Evolutionary conservation across 73 alveolate genomes (phyloP), one percentile per base, ranked within the genome.

Genomic region (Diophrys appendiculata): DNA sequence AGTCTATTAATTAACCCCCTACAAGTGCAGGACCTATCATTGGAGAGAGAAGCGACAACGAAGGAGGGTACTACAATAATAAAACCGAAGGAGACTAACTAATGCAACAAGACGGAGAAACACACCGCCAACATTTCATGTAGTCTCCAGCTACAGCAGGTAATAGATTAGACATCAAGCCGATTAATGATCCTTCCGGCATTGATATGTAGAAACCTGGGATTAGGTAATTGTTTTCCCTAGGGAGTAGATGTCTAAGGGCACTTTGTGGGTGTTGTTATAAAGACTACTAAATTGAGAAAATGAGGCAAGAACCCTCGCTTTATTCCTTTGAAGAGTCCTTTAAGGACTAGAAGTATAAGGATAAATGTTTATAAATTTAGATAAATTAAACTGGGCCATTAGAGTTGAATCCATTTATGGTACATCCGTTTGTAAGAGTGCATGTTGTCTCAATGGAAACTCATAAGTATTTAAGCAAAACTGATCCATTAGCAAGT

Each of bases 391-490:
- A 93, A 72, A 95, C 98, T 52, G 98, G 98, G 0, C 83, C 98
- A n/a, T 88, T 95, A 27, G 95, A 92, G 72, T 80, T 96, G 67
- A 97, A 94, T 83, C 98, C 94, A 34, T 81, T 90, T 85, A 87
- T 97, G 60, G 53, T 93, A 14, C 99, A 97, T 78, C 99, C 99
- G 35, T 95, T 97, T 83, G 99, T 97, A 5, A 84, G 98, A 80
- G 82, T 95, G 34, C 98, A 97, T 55, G 83, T 97, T 14, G 94
- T 97, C 0, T 94, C 94, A 80, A 72, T 95, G 81, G 88, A 87
- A 52, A 93, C 95, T 0, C 92, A 94, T 30, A 93, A 75, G 77
- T 97, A 95, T 84, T 53, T 94, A 11, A 88, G 86, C 65, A 97
- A 96, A 88, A n/a, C 33, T 30, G 76, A 70, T 30, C 77, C 77